These are phyloP conservation scores for Xerophyta viscosa DNA, from an alignment of 106 monocot genomes.

Conservation along the genomic window DNA sequence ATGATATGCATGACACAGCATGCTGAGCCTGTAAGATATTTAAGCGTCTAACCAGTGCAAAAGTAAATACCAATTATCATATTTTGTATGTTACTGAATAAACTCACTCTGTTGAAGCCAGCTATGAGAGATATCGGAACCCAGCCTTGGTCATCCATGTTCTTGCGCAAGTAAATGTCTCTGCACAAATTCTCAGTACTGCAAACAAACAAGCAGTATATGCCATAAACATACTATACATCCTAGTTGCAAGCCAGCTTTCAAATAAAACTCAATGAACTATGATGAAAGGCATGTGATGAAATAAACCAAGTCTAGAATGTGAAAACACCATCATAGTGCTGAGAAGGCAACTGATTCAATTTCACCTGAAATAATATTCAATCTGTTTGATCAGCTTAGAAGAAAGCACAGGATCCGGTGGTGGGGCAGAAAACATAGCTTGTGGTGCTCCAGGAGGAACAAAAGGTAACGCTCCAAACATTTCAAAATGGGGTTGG, in stretches of 20 bases:
- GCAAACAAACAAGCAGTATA: background rate
- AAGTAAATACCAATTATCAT: too few relatives aligned
- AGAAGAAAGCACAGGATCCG: constrained; percentile 8
- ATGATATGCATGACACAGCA: too few relatives aligned
- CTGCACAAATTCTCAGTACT: constrained; percentile 37
- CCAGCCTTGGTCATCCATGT: constrained; percentile 45
- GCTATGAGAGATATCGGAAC: constrained; percentile 41
- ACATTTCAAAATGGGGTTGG: constrained; percentile 3
- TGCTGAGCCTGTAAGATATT: too few relatives aligned
- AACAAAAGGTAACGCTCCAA: constrained; percentile 21
- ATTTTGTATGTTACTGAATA: too few relatives aligned
- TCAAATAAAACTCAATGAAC: too few relatives aligned
- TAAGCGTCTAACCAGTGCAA: too few relatives aligned
- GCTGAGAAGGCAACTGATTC: too few relatives aligned
- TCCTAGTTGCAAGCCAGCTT: background rate
- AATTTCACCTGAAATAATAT: constrained; percentile 33
- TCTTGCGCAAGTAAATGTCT: constrained; percentile 29
- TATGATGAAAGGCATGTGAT: too few relatives aligned
- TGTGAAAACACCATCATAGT: too few relatives aligned
- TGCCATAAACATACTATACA: too few relatives aligned
- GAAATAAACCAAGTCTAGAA: too few relatives aligned
- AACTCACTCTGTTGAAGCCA: constrained; percentile 29
- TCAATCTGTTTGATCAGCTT: constrained; percentile 27
- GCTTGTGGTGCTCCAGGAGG: constrained; percentile 3
- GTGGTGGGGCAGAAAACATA: constrained; percentile 9